Conservation (phyloP, 2,329 filamentous ascomycete genomes). For the Chaetomium sp. region DNA sequence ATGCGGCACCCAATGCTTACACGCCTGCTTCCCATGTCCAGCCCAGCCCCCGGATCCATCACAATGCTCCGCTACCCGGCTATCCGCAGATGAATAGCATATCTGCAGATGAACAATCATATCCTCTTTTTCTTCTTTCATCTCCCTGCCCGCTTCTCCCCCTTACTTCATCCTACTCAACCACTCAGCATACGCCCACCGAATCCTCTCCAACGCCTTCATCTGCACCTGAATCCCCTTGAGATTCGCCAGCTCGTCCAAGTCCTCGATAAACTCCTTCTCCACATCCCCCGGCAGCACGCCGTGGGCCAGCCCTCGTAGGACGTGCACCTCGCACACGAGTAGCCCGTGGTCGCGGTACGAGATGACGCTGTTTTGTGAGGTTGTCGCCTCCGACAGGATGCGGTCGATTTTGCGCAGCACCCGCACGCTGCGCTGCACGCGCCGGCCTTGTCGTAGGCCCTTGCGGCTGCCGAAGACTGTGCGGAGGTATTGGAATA, state of each 20-base stretch:
- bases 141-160: not conserved
- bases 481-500: constrained; percentile 63
- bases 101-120: not conserved
- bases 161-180: constrained; percentile 31
- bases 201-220: constrained; percentile 72
- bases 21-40: no score
- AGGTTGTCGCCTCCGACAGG: constrained; percentile 60
- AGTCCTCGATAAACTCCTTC: constrained; percentile 81
- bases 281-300: constrained; percentile 69
- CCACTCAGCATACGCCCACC: constrained; percentile 87
- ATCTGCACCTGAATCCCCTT: constrained; percentile 72
- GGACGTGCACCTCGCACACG: constrained; percentile 79
- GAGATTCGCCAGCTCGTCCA: constrained; percentile 79
- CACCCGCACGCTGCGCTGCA: constrained; percentile 66
- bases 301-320: constrained; percentile 61
- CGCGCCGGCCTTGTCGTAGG: constrained; percentile 55
- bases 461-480: constrained; percentile 66
- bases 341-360: constrained; percentile 92
- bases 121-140: not conserved
- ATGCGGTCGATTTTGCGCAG: constrained; percentile 85
- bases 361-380: constrained; percentile 66
- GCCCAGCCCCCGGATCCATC: no score
- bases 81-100: not conserved
- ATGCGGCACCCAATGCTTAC: not conserved
- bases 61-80: constrained; percentile 1